Percentiles rank a stretch among this genome's conserved stretches.
Conservation (phyloP, 768 basidiomycete genomes). For the Symmetrospora coprosmae region DNA sequence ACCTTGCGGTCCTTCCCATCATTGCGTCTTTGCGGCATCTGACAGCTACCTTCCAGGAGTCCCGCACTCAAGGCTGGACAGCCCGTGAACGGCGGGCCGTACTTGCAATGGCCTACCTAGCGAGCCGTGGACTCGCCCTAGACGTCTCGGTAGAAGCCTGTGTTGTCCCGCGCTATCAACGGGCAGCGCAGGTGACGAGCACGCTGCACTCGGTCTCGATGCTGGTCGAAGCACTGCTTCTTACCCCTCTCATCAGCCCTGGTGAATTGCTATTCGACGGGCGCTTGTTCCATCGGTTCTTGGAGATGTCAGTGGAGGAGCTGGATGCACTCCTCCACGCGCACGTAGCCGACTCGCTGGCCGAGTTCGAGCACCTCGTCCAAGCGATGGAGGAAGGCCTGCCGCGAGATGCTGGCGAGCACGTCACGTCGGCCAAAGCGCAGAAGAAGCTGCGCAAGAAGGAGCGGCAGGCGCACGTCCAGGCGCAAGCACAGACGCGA, state of each 20-base stretch:
- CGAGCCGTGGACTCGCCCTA: too few relatives aligned
- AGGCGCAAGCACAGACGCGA: too few relatives aligned
- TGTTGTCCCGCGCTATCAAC: too few relatives aligned
- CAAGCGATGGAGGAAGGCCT: neutral
- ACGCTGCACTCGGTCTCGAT: neutral
- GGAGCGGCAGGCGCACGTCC: too few relatives aligned
- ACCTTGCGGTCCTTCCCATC: neutral
- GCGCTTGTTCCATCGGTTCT: neutral
- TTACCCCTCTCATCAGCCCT: neutral
- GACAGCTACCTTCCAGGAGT: neutral
- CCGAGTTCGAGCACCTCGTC: neutral
- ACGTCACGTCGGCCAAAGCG: too few relatives aligned
- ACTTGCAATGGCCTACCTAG: neutral
- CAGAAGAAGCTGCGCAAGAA: too few relatives aligned
- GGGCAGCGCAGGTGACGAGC: slow-evolving; percentile 1
- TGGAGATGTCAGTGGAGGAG: neutral
- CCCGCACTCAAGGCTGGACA: neutral
- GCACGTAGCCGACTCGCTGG: neutral
- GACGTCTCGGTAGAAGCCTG: too few relatives aligned
- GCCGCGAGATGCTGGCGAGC: too few relatives aligned
- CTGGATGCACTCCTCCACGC: neutral
- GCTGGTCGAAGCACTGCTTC: neutral
- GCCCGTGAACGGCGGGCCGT: neutral
- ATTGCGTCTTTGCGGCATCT: neutral
- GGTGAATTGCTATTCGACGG: slow-evolving; percentile 6